These are phyloP conservation scores for Malassezia brasiliensis DNA, from an alignment of 1,284 basidiomycete genomes.

Conservation along the genomic window DNA sequence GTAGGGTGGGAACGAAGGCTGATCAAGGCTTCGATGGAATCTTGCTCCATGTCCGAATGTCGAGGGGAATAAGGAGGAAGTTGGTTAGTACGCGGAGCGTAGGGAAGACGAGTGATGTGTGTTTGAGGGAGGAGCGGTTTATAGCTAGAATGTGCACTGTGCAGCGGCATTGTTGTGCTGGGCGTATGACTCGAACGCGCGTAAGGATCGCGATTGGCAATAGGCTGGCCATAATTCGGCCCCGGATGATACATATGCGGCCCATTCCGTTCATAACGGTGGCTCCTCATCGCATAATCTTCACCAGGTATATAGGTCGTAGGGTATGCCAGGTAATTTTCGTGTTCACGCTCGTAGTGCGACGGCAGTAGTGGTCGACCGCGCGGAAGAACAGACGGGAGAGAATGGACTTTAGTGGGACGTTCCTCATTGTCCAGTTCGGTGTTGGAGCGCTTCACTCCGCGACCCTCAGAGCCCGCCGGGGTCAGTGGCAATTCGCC, in stretches of 20 bases:
- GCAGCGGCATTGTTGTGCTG: too few relatives aligned
- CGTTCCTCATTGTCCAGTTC: neutral
- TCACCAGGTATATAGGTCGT: neutral
- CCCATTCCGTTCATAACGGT: neutral
- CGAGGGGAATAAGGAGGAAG: neutral
- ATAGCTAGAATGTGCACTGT: too few relatives aligned
- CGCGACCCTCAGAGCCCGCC: neutral
- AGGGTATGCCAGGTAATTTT: neutral
- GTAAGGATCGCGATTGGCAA: too few relatives aligned
- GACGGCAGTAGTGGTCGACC: neutral
- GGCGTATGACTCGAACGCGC: too few relatives aligned
- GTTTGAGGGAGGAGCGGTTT: neutral
- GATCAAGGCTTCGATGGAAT: conserved; percentile 5
- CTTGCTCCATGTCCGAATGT: conserved; percentile 1
- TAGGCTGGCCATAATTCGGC: too few relatives aligned
- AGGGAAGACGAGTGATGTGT: neutral
- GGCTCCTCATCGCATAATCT: neutral
- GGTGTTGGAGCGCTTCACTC: neutral
- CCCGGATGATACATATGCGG: neutral
- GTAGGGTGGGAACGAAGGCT: conserved; percentile 1
- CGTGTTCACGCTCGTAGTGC: neutral
- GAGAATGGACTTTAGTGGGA: neutral
- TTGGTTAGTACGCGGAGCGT: neutral
- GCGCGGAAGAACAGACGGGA: neutral
- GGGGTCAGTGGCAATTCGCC: neutral